Evolutionary conservation across 306 rosid species (phyloP).

Genomic region (Prunus davidiana): DNA sequence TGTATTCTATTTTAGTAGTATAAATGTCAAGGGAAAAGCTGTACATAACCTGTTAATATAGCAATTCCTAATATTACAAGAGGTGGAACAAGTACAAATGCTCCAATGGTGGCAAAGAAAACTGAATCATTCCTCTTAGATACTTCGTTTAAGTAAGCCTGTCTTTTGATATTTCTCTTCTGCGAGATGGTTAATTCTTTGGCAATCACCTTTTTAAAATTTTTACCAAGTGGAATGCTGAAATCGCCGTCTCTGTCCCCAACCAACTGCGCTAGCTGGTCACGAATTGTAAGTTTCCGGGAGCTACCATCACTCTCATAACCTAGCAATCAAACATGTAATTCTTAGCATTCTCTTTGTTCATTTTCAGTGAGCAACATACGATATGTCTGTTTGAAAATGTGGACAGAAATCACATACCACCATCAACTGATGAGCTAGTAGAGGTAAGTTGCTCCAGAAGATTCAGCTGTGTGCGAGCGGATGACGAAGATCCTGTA

Average conservation of each 20-base stretch:
- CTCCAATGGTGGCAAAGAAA: slow-evolving; percentile 90
- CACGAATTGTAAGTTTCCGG: slow-evolving; percentile 47
- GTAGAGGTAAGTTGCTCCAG: slow-evolving; percentile 85
- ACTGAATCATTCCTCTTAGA: slow-evolving; percentile 87
- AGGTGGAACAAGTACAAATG: slow-evolving; percentile 91
- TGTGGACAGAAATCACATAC: slow-evolving; percentile 36
- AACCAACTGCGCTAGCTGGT: slow-evolving; percentile 67
- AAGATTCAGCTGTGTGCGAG: slow-evolving; percentile 82
- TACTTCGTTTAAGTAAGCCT: slow-evolving; percentile 70
- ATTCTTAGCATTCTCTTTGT: not conserved
- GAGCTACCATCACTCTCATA: slow-evolving; percentile 67
- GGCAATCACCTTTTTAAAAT: slow-evolving; percentile 72
- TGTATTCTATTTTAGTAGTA: not conserved
- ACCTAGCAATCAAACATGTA: slow-evolving; percentile 39
- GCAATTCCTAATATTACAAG: slow-evolving; percentile 84
- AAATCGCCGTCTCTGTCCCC: slow-evolving; percentile 77
- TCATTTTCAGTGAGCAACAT: not conserved
- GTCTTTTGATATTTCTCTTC: slow-evolving; percentile 88
- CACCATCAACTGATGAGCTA: slow-evolving; percentile 53
- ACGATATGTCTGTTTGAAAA: not conserved
- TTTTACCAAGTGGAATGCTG: slow-evolving; percentile 69
- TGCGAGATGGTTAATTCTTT: slow-evolving; percentile 81
- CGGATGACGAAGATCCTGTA: slow-evolving; percentile 66
- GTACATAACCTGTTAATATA: slow-evolving; percentile 83
- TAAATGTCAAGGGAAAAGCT: slow-evolving; percentile 71